These are phyloP conservation scores for Lentinula aciculospora DNA, from an alignment of 768 basidiomycete genomes.

Conservation along the genomic window DNA sequence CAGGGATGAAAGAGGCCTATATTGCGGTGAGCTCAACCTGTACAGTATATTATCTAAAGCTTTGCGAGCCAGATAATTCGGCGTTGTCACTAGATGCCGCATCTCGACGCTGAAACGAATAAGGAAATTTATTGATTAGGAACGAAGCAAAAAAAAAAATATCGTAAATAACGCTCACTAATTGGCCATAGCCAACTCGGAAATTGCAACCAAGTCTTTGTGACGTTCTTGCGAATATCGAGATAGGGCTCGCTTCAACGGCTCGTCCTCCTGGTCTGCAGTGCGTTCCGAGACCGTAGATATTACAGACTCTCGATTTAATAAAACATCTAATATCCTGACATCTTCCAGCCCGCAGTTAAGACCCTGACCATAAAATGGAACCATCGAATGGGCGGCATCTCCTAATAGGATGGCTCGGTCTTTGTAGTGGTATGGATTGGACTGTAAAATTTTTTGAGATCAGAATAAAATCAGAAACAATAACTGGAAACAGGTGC, in stretches of 20 bases:
- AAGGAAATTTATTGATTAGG: constrained; percentile 18
- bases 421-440: constrained; percentile 88
- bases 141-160: constrained; percentile 13
- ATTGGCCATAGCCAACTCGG: constrained; percentile 91
- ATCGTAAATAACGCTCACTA: constrained; percentile 60
- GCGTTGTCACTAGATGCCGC: constrained; percentile 87
- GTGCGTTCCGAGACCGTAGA: constrained; percentile 29
- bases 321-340: constrained; percentile 72
- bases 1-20: constrained; percentile 40
- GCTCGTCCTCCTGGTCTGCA: constrained; percentile 42
- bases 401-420: constrained; percentile 87
- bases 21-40: constrained; percentile 47
- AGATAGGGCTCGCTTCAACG: constrained; percentile 59
- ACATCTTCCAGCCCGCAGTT: constrained; percentile 99
- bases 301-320: constrained; percentile 66
- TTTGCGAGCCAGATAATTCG: constrained; percentile 74
- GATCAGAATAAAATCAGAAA: constrained; percentile 9
- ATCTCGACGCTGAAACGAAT: constrained; percentile 71
- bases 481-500: constrained; percentile 11
- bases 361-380: constrained; percentile 94
- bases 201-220: constrained; percentile 87
- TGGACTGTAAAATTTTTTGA: constrained; percentile 43
- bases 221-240: constrained; percentile 80
- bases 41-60: constrained; percentile 72
- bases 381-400: constrained; percentile 98